Evolutionary conservation across 805 yeast species (phyloP).

Genomic region (Ogataea parapolymorpha): DNA sequence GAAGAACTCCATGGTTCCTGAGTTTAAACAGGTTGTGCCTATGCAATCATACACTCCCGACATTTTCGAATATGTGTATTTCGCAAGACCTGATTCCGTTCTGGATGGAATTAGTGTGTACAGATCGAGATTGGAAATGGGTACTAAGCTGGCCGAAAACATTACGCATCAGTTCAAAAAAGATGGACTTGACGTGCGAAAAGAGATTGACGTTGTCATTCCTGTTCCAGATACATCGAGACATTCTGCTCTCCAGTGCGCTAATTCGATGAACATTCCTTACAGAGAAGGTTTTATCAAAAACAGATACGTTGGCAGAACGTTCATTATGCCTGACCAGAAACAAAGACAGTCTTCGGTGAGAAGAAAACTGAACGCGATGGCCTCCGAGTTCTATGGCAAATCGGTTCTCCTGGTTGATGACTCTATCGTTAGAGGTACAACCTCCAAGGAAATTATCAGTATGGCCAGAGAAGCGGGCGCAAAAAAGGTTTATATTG

Average conservation of each 20-base stretch:
- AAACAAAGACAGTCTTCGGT: constrained; percentile 90
- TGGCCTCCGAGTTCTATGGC: constrained; percentile 86
- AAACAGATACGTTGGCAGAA: constrained; percentile 95
- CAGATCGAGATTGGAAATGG: constrained; percentile 91
- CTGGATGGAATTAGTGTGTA: constrained; percentile 96
- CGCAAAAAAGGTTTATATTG: constrained; percentile 90
- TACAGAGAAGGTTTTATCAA: constrained; percentile 97
- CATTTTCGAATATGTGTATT: constrained; percentile 94
- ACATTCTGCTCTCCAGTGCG: constrained; percentile 90
- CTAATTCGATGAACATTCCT: constrained; percentile 73
- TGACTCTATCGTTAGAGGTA: constrained; percentile 96
- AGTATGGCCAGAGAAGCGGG: constrained; percentile 99
- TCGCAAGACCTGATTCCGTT: constrained; percentile 96
- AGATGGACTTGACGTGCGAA: constrained; percentile 41
- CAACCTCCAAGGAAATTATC: constrained; percentile 94
- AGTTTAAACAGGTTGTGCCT: constrained; percentile 82
- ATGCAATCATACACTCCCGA: constrained; percentile 85
- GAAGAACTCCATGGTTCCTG: constrained; percentile 67
- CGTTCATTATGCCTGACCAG: constrained; percentile 98
- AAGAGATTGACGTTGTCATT: constrained; percentile 85
- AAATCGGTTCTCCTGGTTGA: constrained; percentile 88
- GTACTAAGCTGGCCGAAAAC: constrained; percentile 77
- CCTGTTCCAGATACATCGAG: constrained; percentile 99
- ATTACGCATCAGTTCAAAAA: constrained; percentile 42
- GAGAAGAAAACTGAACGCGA: constrained; percentile 91